Percentiles rank a stretch among this genome's conserved stretches.
Evolutionary conservation across 192 early-diverging fungal species (phyloP).

Genomic region (Geranomyces variabilis): DNA sequence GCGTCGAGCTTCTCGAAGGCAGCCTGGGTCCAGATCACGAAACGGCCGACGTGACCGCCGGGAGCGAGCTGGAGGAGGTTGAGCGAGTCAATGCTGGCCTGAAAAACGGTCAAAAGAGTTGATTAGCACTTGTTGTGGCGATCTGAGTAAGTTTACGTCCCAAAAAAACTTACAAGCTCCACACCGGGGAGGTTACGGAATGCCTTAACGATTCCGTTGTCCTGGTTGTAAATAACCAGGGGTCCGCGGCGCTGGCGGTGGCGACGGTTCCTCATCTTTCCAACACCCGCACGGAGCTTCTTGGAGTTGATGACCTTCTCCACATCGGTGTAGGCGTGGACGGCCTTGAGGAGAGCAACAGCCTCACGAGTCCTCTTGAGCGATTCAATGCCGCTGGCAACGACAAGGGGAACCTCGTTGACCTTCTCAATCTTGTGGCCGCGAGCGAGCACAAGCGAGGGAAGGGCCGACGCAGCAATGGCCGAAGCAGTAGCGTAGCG

Average conservation of each 20-base stretch:
- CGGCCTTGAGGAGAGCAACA: constrained; percentile 82
- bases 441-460: constrained; percentile 90
- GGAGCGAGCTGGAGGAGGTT: constrained; percentile 99
- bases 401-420: constrained; percentile 92
- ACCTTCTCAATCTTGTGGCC: constrained; percentile 94
- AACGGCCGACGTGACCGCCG: constrained; percentile 98
- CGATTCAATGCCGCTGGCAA: constrained; percentile 77
- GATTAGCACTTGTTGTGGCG: background rate
- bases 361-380: constrained; percentile 93
- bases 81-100: constrained; percentile 75
- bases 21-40: constrained; percentile 97
- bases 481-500: constrained; percentile 96
- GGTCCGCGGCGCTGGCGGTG: constrained; percentile 96
- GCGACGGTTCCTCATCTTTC: constrained; percentile 96
- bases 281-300: constrained; percentile 95
- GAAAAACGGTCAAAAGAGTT: background rate
- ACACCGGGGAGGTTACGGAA: constrained; percentile 99
- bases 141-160: background rate
- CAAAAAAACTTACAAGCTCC: constrained; percentile 69
- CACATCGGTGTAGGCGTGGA: constrained; percentile 94
- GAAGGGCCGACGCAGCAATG: constrained; percentile 90
- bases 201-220: constrained; percentile 90
- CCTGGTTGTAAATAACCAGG: constrained; percentile 92
- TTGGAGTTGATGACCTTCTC: constrained; percentile 93
- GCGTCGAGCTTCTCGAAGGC: constrained; percentile 91